Conservation (phyloP, 192 early-diverging fungal species). For the Entrophospora sp. region DNA sequence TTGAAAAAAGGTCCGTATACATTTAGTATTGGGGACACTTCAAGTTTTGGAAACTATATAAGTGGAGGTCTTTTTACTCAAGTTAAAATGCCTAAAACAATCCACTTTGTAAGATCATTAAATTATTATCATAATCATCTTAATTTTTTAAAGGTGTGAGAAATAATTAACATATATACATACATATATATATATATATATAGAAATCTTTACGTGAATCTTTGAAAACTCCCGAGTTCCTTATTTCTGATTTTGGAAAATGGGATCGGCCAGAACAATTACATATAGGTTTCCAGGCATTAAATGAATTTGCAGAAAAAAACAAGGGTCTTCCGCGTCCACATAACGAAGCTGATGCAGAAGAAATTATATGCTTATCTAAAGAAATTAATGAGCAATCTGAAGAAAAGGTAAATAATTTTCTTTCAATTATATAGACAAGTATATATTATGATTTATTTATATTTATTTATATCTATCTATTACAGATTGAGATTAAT, state of each 20-base stretch:
- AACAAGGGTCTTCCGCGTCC: conserved; percentile 74
- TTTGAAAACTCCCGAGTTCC: conserved; percentile 69
- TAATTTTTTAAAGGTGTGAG: too few relatives aligned
- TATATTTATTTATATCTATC: neutral
- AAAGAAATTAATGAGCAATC: conserved; percentile 62
- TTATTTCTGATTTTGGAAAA: conserved; percentile 94
- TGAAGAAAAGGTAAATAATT: conserved; percentile 44
- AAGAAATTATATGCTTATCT: conserved; percentile 64
- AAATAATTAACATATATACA: neutral
- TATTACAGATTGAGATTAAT: conserved; percentile 56
- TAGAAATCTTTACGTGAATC: conserved; percentile 67
- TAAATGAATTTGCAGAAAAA: conserved; percentile 69
- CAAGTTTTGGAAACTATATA: conserved; percentile 60
- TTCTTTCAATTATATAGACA: neutral
- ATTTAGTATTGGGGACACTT: conserved; percentile 92
- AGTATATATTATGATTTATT: neutral
- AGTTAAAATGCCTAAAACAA: conserved; percentile 85
- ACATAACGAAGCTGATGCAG: conserved; percentile 77
- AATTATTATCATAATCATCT: too few relatives aligned
- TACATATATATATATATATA: neutral
- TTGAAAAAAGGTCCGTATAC: conserved; percentile 72
- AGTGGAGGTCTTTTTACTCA: conserved; percentile 90
- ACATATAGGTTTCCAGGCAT: conserved; percentile 89
- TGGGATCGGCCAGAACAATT: conserved; percentile 93
- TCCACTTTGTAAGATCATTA: conserved; percentile 81